Conservation (phyloP, 768 basidiomycete species). For the Suillus plorans region DNA sequence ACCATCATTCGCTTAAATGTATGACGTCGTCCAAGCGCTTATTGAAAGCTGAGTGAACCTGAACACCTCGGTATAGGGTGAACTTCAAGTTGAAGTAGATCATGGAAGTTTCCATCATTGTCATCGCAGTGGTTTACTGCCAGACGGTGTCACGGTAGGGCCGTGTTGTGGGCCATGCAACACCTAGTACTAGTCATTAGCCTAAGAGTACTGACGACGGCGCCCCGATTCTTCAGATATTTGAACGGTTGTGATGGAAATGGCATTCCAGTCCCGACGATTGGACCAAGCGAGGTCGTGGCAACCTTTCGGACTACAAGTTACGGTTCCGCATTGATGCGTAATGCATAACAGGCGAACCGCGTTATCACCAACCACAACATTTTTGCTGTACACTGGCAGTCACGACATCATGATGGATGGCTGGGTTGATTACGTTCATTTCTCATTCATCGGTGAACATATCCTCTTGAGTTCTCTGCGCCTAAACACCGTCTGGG, state of each 20-base stretch:
- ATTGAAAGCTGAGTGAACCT: no score
- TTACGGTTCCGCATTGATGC: neutral
- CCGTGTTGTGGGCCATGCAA: neutral
- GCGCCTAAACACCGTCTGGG: conserved; percentile 46
- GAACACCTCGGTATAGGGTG: no score
- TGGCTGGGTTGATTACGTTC: conserved; percentile 49
- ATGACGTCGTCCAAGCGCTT: no score
- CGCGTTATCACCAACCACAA: neutral
- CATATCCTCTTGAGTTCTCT: conserved; percentile 43
- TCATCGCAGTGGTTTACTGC: neutral
- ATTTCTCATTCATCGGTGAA: conserved; percentile 42
- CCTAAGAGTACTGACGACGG: neutral
- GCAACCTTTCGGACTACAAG: neutral
- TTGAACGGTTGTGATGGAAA: neutral
- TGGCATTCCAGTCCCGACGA: neutral
- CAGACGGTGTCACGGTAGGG: neutral
- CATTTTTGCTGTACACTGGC: neutral
- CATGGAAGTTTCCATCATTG: neutral
- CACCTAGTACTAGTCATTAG: neutral
- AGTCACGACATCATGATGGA: conserved; percentile 27
- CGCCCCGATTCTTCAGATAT: neutral
- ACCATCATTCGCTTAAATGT: no score
- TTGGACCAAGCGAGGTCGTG: neutral
- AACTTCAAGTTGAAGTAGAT: no score
- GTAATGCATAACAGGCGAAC: neutral